Conservation (phyloP, 768 basidiomycete species). For the Butyriboletus loyo region DNA sequence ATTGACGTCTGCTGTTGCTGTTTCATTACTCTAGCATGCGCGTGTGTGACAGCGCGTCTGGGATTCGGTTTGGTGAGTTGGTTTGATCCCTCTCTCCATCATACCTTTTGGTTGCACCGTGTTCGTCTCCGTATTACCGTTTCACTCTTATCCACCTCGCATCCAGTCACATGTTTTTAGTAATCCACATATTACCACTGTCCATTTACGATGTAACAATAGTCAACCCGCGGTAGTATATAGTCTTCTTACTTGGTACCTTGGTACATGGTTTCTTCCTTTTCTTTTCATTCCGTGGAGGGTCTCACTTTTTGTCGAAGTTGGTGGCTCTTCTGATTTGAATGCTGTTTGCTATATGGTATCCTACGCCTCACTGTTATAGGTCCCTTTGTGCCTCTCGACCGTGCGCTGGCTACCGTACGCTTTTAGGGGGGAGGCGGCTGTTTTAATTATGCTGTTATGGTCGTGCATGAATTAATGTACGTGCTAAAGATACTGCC, state of each 20-base stretch:
- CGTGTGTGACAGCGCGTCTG: constrained; percentile 7
- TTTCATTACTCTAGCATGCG: constrained; percentile 18
- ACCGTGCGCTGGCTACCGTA: constrained; percentile 13
- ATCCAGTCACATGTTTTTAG: constrained; percentile 23
- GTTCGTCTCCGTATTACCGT: constrained; percentile 10
- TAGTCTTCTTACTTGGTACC: constrained; percentile 24
- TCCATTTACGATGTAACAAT: constrained; percentile 35
- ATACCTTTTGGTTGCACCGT: constrained; percentile 20
- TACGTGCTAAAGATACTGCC: neutral
- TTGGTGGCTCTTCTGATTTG: constrained; percentile 1
- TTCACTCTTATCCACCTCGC: constrained; percentile 10
- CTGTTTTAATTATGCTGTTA: constrained; percentile 6
- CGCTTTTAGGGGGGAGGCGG: neutral
- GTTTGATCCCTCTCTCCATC: constrained; percentile 5
- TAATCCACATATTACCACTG: constrained; percentile 27
- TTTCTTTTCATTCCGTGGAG: neutral
- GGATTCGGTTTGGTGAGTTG: constrained; percentile 13
- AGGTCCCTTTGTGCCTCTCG: neutral
- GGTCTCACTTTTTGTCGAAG: neutral
- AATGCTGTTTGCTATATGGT: constrained; percentile 6
- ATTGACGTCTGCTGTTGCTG: constrained; percentile 11
- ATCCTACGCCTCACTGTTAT: constrained; percentile 9
- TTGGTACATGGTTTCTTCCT: constrained; percentile 6
- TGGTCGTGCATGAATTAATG: neutral
- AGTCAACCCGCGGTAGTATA: constrained; percentile 30